Percentiles rank a stretch among this genome's conserved stretches.
Conservation (phyloP, 2,329 filamentous ascomycete species). For the Talaromyces islandicus region DNA sequence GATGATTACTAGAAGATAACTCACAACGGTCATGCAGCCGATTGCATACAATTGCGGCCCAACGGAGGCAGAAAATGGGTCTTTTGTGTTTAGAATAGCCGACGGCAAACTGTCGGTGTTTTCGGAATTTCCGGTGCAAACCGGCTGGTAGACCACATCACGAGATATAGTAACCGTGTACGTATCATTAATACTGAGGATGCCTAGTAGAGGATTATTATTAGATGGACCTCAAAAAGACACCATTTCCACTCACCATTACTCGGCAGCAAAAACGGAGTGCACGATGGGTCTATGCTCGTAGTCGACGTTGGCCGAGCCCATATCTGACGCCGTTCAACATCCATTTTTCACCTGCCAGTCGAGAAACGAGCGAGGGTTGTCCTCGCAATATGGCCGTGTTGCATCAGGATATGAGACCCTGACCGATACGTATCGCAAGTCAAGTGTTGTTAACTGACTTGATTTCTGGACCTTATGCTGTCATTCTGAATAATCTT, state of each 20-base stretch:
- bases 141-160: constrained; percentile 45
- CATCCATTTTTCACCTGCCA: constrained; percentile 27
- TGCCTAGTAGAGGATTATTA: constrained; percentile 20
- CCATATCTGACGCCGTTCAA: constrained; percentile 36
- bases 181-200: constrained; percentile 36
- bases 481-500: background rate
- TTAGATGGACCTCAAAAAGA: background rate
- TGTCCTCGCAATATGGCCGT: background rate
- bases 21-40: constrained; percentile 81
- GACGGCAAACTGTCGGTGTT: constrained; percentile 31
- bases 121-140: constrained; percentile 39
- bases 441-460: background rate
- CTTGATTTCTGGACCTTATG: background rate
- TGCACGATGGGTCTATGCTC: constrained; percentile 47
- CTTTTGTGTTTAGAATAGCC: constrained; percentile 61
- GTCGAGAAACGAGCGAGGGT: constrained; percentile 14
- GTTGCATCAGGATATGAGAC: background rate
- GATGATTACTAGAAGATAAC: constrained; percentile 90
- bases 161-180: constrained; percentile 40
- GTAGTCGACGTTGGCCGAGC: constrained; percentile 33
- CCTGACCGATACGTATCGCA: background rate
- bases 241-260: constrained; percentile 38
- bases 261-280: constrained; percentile 57
- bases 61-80: constrained; percentile 90
- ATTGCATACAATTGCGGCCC: constrained; percentile 92